phyloP scores from a whole-genome alignment of 371 early-diverging fungal genomes.

The Mortierella polycephala region DNA sequence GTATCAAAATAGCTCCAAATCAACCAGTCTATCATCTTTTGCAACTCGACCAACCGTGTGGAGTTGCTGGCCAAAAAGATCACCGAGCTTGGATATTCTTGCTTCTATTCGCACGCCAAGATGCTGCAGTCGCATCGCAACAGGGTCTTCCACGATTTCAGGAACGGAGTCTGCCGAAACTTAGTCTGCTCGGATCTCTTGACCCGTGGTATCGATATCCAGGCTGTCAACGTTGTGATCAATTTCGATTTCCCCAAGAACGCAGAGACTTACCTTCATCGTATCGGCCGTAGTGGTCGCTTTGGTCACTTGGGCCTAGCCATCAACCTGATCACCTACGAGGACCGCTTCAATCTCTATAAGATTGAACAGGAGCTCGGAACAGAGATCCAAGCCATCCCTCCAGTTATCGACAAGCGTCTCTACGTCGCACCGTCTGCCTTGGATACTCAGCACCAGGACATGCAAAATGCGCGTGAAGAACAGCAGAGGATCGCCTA shows the following conservation, averaged over 20 bases:
- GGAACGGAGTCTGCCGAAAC: constrained; percentile 95
- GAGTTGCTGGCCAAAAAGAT: constrained; percentile 98
- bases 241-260: constrained; percentile 99
- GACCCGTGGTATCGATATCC: constrained; percentile 99
- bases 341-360: constrained; percentile 95
- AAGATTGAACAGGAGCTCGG: constrained; percentile 97
- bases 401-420: constrained; percentile 91
- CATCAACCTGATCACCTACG: constrained; percentile 97
- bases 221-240: constrained; percentile 99
- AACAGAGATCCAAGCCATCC: constrained; percentile 96
- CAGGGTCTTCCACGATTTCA: constrained; percentile 98
- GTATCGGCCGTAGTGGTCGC: constrained; percentile 98
- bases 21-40: constrained; percentile 99
- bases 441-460: too few species aligned
- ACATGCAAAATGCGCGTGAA: constrained; percentile 59
- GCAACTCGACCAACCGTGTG: constrained; percentile 98
- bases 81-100: constrained; percentile 98
- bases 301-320: constrained; percentile 98
- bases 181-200: constrained; percentile 97
- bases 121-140: constrained; percentile 99
- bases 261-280: constrained; percentile 99
- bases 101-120: constrained; percentile 98
- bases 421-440: constrained; percentile 86
- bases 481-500: constrained; percentile 60
- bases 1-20: constrained; percentile 81